These are phyloP conservation scores for Beauveria sp. DNA, from an alignment of 2,329 filamentous ascomycete species.

Conservation along the genomic window DNA sequence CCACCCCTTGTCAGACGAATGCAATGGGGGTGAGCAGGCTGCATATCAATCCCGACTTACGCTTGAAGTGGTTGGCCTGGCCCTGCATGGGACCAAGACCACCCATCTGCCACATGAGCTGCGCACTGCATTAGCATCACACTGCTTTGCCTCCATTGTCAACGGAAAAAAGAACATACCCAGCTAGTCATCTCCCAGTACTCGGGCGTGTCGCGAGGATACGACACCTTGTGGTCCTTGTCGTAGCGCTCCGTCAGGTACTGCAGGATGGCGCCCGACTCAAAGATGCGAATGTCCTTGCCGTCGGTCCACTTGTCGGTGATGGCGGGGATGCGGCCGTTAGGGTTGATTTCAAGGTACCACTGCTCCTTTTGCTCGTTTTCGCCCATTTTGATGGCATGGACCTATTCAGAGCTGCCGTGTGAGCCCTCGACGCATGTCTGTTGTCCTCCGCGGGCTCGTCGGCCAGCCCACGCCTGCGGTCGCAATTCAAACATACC, in stretches of 20 bases:
- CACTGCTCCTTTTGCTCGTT: constrained; percentile 77
- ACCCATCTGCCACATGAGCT: constrained; percentile 68
- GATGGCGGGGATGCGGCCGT: constrained; percentile 81
- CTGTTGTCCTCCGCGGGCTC: too few relatives aligned
- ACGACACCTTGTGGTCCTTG: constrained; percentile 73
- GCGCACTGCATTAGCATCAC: neutral
- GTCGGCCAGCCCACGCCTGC: too few relatives aligned
- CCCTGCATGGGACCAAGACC: constrained; percentile 75
- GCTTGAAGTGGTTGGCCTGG: constrained; percentile 75
- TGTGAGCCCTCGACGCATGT: neutral
- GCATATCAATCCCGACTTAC: constrained; percentile 29
- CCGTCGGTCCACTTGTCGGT: constrained; percentile 73
- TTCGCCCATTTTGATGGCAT: constrained; percentile 62
- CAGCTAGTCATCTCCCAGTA: constrained; percentile 75
- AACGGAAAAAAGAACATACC: constrained; percentile 32
- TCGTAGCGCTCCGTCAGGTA: constrained; percentile 81
- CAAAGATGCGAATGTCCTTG: constrained; percentile 67
- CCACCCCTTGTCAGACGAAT: neutral
- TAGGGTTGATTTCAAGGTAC: constrained; percentile 89
- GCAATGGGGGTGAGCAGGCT: neutral
- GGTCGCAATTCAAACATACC: constrained; percentile 25
- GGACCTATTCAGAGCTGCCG: constrained; percentile 27
- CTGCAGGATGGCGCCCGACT: constrained; percentile 75
- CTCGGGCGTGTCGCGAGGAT: constrained; percentile 63
- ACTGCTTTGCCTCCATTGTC: neutral